Conservation (phyloP, 2,329 filamentous ascomycete genomes). For the Emmonsia crescens region DNA sequence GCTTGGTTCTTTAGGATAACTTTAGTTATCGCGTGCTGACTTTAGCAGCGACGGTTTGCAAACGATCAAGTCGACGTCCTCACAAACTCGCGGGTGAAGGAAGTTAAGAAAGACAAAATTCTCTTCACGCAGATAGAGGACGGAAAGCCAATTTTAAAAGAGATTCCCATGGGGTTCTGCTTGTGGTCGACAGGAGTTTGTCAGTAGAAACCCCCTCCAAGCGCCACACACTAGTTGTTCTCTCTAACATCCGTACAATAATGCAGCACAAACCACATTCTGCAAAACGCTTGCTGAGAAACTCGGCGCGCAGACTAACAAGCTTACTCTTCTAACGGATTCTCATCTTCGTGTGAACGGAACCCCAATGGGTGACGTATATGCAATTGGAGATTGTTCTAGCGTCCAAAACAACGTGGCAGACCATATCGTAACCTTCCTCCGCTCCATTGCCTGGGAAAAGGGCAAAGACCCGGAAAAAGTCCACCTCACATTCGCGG, state of each 20-base stretch:
- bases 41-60: conserved; percentile 57
- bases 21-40: conserved; percentile 7
- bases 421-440: conserved; percentile 79
- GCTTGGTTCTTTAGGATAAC: conserved; percentile 3
- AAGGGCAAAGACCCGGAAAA: conserved; percentile 80
- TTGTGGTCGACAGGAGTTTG: conserved; percentile 91
- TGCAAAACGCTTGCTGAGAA: conserved; percentile 66
- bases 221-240: background rate
- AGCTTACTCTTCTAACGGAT: conserved; percentile 87
- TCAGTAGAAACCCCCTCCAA: conserved; percentile 19
- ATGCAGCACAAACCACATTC: conserved; percentile 61
- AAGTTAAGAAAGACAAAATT: conserved; percentile 73
- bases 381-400: conserved; percentile 89
- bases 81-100: conserved; percentile 86
- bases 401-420: conserved; percentile 97
- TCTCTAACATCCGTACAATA: conserved; percentile 6
- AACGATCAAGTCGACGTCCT: conserved; percentile 86
- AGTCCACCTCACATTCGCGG: conserved; percentile 72
- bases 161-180: conserved; percentile 91
- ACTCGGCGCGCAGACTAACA: conserved; percentile 71
- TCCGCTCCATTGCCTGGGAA: conserved; percentile 83
- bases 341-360: conserved; percentile 82
- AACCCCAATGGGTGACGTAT: conserved; percentile 84
- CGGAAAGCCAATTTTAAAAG: conserved; percentile 70
- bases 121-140: conserved; percentile 77